Evolutionary conservation across 176 grass and related monocot species (phyloP).

Genomic region (Aegilops umbellulata): DNA sequence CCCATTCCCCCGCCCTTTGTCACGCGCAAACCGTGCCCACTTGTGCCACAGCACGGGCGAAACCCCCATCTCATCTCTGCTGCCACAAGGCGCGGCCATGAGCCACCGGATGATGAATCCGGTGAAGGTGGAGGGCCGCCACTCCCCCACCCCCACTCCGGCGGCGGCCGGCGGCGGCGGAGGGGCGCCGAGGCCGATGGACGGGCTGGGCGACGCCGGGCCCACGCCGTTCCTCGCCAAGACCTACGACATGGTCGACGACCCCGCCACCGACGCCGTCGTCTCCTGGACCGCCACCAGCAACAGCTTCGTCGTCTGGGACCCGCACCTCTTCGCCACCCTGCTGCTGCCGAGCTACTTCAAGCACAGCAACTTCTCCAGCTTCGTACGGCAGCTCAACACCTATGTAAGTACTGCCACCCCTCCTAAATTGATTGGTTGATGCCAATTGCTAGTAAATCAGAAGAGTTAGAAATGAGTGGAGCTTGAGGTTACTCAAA

Average conservation of each 20-base stretch:
- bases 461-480: not conserved
- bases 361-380: constrained; percentile 99
- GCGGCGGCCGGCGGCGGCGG: constrained; percentile 1
- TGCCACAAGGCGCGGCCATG: too few relatives aligned
- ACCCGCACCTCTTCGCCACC: constrained; percentile 69
- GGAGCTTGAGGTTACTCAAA: not conserved
- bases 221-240: constrained; percentile 82
- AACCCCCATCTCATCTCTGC: too few relatives aligned
- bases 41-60: too few relatives aligned
- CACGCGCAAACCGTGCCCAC: not conserved
- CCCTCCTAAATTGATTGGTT: not conserved
- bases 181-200: constrained; percentile 55
- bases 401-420: constrained; percentile 68
- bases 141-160: not conserved
- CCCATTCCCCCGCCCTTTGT: not conserved
- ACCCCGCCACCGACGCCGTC: constrained; percentile 52
- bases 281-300: constrained; percentile 67
- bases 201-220: constrained; percentile 64
- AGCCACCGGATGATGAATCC: constrained; percentile 42
- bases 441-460: not conserved
- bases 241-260: constrained; percentile 88
- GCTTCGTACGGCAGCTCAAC: constrained; percentile 96
- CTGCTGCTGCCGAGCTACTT: constrained; percentile 76
- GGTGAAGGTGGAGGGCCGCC: constrained; percentile 60
- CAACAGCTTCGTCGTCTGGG: constrained; percentile 92